Evolutionary conservation across 768 basidiomycete species (phyloP), one percentile per base, ranked within the genome.

Genomic region (Collybia sordida): DNA sequence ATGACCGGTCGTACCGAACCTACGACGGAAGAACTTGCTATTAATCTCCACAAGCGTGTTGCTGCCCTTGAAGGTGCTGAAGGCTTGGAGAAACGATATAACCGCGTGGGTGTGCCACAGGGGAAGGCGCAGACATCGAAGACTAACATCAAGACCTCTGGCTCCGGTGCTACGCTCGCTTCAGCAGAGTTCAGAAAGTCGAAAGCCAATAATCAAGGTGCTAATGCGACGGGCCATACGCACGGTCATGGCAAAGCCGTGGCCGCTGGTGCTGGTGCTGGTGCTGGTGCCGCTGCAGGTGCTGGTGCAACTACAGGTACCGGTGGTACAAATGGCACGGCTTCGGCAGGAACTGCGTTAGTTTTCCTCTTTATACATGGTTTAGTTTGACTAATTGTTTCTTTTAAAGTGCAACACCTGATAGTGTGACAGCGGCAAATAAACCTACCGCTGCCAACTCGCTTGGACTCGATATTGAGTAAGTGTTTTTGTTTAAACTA

Each of bases 391-490:
- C 39, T 47, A 6, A 40, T 22, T 12, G n/a, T 14, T 40, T n/a
- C 42, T 22, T 42, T 18, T 41, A 47, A 25, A 44, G 49, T 42
- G 56, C 41, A 27, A 43, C 46, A 22, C 47, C 44, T 11, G 55
- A 23, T 44, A 24, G 35, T 21, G 67, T 88, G 24, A 78, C 82
- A 4, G 18, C 46, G 17, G 72, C 75, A 15, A 64, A 67, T 40
- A 3, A 54, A 15, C 73, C 74, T 8, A 62, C 76, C 17, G 62
- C 71, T 14, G 63, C 59, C 53, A 71, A 85, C 60, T 80, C 87
- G 34, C 70, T 90, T 35, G 86, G 84, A 6, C 72, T 91, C 45
- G 75, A 81, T 59, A 89, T 91, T 48, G 82, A 89, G 80, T 88
- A 54, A 36, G 83, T 67, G 15, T 37, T 17, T 41, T 12, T 35